Percentiles rank a stretch among this genome's conserved stretches.
Evolutionary conservation across 139 green algal genomes (phyloP).

Genomic region (Penium margaritaceum): DNA sequence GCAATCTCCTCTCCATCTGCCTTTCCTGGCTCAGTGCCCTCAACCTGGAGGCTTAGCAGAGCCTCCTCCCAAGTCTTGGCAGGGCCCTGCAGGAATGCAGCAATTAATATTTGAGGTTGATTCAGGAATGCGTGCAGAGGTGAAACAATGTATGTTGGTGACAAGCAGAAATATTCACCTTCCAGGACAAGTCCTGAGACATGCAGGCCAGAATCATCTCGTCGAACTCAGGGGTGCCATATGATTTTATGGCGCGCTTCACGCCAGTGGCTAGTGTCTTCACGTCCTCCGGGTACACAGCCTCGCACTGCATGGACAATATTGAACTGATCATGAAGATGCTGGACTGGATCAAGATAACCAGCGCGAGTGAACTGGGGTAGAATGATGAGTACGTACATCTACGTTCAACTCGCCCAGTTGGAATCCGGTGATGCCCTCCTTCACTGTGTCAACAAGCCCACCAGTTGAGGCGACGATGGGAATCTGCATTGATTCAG

Average conservation of each 20-base stretch:
- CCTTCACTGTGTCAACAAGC: conserved; percentile 96
- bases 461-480: conserved; percentile 91
- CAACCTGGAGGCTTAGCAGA: conserved; percentile 26
- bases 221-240: conserved; percentile 63
- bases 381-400: too few relatives aligned
- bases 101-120: too few relatives aligned
- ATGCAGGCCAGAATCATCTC: conserved; percentile 86
- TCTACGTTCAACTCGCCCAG: conserved; percentile 53
- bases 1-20: conserved; percentile 36
- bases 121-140: too few relatives aligned
- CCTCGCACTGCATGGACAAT: conserved; percentile 71
- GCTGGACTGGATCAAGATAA: too few relatives aligned
- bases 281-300: conserved; percentile 66
- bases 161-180: too few relatives aligned
- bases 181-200: conserved; percentile 87
- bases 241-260: conserved; percentile 53
- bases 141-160: too few relatives aligned
- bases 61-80: conserved; percentile 38
- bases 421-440: conserved; percentile 96
- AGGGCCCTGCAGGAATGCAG: conserved; percentile 33
- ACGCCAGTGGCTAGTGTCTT: conserved; percentile 57
- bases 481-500: conserved; percentile 69
- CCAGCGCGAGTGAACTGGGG: too few relatives aligned
- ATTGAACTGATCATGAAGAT: too few relatives aligned
- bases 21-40: not conserved